Evolutionary conservation across 495 filamentous ascomycete species (phyloP), one percentile per base, ranked within the genome.

Genomic region (Aspergillus ostianus): DNA sequence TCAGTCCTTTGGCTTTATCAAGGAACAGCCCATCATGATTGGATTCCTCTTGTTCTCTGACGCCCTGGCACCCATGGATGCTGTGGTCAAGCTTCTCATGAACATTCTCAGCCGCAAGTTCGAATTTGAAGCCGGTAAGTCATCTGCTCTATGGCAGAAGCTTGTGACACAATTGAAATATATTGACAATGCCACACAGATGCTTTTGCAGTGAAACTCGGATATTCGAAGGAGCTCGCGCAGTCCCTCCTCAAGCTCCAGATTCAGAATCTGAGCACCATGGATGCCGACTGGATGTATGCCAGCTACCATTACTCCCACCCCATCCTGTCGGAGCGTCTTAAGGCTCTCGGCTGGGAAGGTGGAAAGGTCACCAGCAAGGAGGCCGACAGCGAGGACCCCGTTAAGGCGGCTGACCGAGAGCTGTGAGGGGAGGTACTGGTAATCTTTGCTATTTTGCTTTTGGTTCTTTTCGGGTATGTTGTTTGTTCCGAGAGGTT

Each of bases 221-320:
- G 95, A 20, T 97, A 95, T 74, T 85, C 86, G n/a, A 77, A 82
- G 21, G 87, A 97, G 67, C 86, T 98, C 27, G 91, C 92, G 10
- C 77, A 84, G 58, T 92, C 91, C 17, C 82, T 98, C 60, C 90
- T 98, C 76, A 98, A 98, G 79, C 89, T 98, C 45, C 94, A 98
- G 73, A 91, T 97, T 72, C 91, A 98, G 77, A 98, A 98, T 68
- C 82, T 98, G 57, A 93, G 91, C 77, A 95, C 90, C 57, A 97
- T 98, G 93, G 95, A 98, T 72, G 94, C 94, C 46, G 95, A 98
- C 73, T 95, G 89, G 89, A 83, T 97, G 78, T 98, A 97, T 73
- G 92, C 95, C 26, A 93, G 87, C 78, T 98, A 98, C 78, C 90
- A 98, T 77, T 96, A 93, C 82, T 97, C 92, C 8, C 94, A 98